phyloP scores from a whole-genome alignment of 768 basidiomycete species.

The Hericium erinaceus region DNA sequence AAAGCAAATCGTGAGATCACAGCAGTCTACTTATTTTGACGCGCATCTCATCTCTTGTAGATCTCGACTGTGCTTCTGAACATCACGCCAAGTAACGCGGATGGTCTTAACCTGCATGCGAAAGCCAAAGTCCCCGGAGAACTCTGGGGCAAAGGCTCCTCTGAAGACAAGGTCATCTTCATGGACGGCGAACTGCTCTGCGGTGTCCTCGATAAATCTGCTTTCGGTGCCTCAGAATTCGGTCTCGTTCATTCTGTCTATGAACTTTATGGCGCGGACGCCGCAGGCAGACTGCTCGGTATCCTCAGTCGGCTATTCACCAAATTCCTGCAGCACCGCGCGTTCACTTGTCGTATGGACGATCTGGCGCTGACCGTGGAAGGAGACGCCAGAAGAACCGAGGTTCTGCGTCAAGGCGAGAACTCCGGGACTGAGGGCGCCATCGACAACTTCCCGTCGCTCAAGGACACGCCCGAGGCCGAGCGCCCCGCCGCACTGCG shows the following conservation, averaged over 20 bases:
- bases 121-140: conserved; percentile 85
- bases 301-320: conserved; percentile 92
- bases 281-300: conserved; percentile 86
- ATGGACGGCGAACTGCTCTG: conserved; percentile 89
- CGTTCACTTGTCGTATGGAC: conserved; percentile 98
- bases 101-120: conserved; percentile 77
- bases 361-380: conserved; percentile 84
- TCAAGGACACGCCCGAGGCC: conserved; percentile 37
- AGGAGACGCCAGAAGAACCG: conserved; percentile 61
- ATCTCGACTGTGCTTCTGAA: conserved; percentile 92
- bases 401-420: conserved; percentile 57
- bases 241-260: conserved; percentile 96
- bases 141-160: conserved; percentile 73
- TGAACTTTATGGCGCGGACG: conserved; percentile 86
- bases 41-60: conserved; percentile 29
- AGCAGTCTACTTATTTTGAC: background rate
- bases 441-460: conserved; percentile 82
- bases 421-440: conserved; percentile 81
- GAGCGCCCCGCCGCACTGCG: conserved; percentile 52
- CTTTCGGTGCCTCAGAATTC: conserved; percentile 92
- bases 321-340: conserved; percentile 93
- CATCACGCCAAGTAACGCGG: conserved; percentile 69
- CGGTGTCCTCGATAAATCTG: conserved; percentile 94
- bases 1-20: conserved; percentile 77
- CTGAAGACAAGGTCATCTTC: conserved; percentile 81